Percentiles rank a stretch among this genome's conserved stretches.
Conservation (phyloP, 83 land plant genomes). For the Isoetes engelmannii region DNA sequence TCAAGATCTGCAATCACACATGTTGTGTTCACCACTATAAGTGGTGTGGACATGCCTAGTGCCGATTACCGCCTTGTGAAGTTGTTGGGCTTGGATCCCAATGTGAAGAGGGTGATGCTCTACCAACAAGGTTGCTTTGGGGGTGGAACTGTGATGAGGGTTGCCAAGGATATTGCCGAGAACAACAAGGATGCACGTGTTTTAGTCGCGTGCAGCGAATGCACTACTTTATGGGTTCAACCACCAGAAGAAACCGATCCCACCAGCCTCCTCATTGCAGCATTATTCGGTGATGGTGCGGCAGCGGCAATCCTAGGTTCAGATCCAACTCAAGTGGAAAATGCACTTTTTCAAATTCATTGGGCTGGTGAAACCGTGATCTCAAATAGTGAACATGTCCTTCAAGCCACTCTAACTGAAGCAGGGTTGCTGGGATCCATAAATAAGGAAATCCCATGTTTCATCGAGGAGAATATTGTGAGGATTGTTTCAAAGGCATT, state of each 20-base stretch:
- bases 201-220: not conserved
- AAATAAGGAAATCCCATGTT: not conserved
- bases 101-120: constrained; percentile 14
- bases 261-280: too few relatives aligned
- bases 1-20: too few relatives aligned
- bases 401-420: not conserved
- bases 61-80: constrained; percentile 7
- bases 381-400: not conserved
- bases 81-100: constrained; percentile 13
- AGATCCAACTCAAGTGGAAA: not conserved
- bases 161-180: constrained; percentile 9
- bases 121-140: constrained; percentile 20
- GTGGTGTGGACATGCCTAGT: constrained; percentile 6
- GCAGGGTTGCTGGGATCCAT: not conserved
- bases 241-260: too few relatives aligned
- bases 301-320: not conserved
- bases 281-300: not conserved
- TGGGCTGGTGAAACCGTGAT: not conserved
- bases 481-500: not conserved
- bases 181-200: not conserved
- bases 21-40: too few relatives aligned
- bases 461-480: not conserved
- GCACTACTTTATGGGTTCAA: not conserved
- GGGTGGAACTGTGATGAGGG: constrained; percentile 16
- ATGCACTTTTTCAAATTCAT: too few relatives aligned